phyloP scores from a whole-genome alignment of 192 early-diverging fungal genomes.

The Rhizophlyctis rosea region DNA sequence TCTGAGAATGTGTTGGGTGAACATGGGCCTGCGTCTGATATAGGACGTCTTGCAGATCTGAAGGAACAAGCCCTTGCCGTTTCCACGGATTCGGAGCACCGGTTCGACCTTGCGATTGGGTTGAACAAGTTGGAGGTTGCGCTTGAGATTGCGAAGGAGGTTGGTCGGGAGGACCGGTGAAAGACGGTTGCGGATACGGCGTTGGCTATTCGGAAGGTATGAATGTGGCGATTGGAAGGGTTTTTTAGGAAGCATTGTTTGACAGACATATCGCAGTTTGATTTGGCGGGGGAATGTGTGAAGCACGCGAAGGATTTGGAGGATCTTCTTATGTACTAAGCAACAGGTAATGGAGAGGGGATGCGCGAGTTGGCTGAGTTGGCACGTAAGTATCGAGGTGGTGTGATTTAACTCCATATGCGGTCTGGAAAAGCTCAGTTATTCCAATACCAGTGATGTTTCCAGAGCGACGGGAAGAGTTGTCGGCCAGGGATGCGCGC shows the following conservation, averaged over 20 bases:
- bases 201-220: slow-evolving; percentile 76
- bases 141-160: slow-evolving; percentile 77
- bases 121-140: slow-evolving; percentile 81
- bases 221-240: not conserved
- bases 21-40: too few relatives aligned
- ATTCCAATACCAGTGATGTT: not conserved
- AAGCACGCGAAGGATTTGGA: slow-evolving; percentile 84
- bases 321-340: slow-evolving; percentile 85
- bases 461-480: not conserved
- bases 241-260: too few relatives aligned
- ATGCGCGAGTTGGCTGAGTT: slow-evolving; percentile 69
- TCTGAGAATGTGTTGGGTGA: too few relatives aligned
- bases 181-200: slow-evolving; percentile 88
- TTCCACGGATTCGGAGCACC: slow-evolving; percentile 93
- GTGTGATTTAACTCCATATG: slow-evolving; percentile 76
- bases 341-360: slow-evolving; percentile 78
- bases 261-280: slow-evolving; percentile 47
- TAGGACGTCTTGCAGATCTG: too few relatives aligned
- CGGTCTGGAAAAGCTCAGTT: slow-evolving; percentile 37
- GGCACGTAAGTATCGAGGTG: slow-evolving; percentile 60
- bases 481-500: not conserved
- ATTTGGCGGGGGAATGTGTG: slow-evolving; percentile 87
- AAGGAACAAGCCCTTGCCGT: slow-evolving; percentile 91
- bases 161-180: slow-evolving; percentile 88
- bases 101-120: slow-evolving; percentile 91